Evolutionary conservation across 345 rosid genomes (phyloP).

Genomic region (Salix arbutifolia): DNA sequence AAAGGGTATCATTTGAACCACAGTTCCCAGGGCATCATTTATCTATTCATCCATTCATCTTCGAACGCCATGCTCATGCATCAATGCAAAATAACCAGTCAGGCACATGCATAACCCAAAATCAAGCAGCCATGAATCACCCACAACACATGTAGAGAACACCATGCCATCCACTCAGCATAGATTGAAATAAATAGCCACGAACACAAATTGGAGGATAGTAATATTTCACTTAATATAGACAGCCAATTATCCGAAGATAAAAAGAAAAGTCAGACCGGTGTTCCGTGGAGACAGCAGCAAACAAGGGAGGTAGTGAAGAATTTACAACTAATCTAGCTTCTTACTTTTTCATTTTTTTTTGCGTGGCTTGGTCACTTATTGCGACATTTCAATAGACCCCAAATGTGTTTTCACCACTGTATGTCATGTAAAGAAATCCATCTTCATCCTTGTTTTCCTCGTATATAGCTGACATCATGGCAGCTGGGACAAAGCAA

Average conservation of each 20-base stretch:
- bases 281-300: background rate
- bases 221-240: background rate
- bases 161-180: background rate
- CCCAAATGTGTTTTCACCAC: conserved; percentile 97
- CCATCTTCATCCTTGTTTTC: conserved; percentile 98
- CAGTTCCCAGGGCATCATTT: background rate
- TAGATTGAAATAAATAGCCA: background rate
- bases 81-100: background rate
- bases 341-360: background rate
- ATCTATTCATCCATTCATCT: background rate
- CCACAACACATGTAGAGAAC: background rate
- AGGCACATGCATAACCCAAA: background rate
- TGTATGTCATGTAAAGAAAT: conserved; percentile 96
- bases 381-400: conserved; percentile 23
- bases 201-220: background rate
- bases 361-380: conserved; percentile 13
- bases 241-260: background rate
- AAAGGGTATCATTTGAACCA: background rate
- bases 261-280: background rate
- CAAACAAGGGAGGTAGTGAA: background rate
- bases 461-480: conserved; percentile 93
- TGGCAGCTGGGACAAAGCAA: conserved; percentile 51
- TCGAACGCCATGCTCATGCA: background rate
- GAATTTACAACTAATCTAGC: conserved; percentile 36
- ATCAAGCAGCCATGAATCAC: background rate